Conservation (phyloP, 352 stramenopile genomes). For the Pythium pectinolyticum region DNA sequence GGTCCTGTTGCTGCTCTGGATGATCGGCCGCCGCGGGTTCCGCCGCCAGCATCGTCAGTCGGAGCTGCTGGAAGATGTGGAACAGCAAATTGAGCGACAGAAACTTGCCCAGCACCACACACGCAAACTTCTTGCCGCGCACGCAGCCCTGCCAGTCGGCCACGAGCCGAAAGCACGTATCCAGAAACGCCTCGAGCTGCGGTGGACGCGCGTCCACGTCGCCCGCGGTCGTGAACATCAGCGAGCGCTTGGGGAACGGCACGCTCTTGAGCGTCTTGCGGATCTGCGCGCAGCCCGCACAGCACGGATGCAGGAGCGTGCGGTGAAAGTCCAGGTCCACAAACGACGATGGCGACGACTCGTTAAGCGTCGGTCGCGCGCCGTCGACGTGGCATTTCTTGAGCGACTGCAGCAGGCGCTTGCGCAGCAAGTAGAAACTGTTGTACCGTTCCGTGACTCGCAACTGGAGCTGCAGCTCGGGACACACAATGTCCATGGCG, state of each 20-base stretch:
- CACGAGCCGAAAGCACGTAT: conserved; percentile 37
- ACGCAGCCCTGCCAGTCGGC: conserved; percentile 48
- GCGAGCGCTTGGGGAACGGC: conserved; percentile 52
- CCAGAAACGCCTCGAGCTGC: conserved; percentile 54
- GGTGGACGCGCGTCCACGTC: conserved; percentile 49
- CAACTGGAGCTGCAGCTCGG: conserved; percentile 45
- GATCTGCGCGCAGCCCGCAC: conserved; percentile 37
- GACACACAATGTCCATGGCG: conserved; percentile 54
- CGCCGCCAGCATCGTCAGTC: conserved; percentile 8
- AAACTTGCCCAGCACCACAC: conserved; percentile 49
- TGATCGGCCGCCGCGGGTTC: not conserved
- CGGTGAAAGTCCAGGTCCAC: not conserved
- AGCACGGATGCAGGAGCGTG: conserved; percentile 26
- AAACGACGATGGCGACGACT: conserved; percentile 7
- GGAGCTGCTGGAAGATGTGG: conserved; percentile 20
- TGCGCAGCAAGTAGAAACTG: conserved; percentile 54
- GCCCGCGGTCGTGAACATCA: conserved; percentile 45
- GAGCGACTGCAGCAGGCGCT: conserved; percentile 43
- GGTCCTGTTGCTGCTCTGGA: not conserved
- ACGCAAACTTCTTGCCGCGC: conserved; percentile 46
- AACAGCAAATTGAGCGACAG: conserved; percentile 47
- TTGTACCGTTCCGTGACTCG: conserved; percentile 60
- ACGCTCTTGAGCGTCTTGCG: conserved; percentile 38
- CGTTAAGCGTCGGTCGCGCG: conserved; percentile 18
- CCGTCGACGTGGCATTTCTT: conserved; percentile 38